phyloP scores from a whole-genome alignment of 441 rosid genomes.

The Caryocar brasiliense region DNA sequence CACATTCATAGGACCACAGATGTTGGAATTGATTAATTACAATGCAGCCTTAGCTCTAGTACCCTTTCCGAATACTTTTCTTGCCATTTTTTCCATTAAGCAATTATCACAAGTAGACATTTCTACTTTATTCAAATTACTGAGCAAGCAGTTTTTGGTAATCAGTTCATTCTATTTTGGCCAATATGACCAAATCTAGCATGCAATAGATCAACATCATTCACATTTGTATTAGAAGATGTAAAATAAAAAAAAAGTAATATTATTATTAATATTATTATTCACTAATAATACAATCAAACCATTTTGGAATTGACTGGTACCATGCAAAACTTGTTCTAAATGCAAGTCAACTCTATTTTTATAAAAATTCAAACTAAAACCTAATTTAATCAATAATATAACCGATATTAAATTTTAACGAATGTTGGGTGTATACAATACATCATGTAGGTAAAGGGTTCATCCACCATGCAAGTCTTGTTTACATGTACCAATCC shows the following conservation, averaged over 20 bases:
- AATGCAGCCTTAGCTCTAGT: background rate
- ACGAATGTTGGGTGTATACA: background rate
- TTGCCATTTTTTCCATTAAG: background rate
- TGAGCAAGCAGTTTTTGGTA: background rate
- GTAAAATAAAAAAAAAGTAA: background rate
- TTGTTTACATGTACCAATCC: background rate
- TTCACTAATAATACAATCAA: background rate
- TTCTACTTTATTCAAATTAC: background rate
- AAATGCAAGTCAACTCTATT: background rate
- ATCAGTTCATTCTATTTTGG: background rate
- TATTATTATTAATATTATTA: background rate
- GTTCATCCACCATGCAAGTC: background rate
- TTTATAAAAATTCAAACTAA: background rate
- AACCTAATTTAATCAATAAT: background rate
- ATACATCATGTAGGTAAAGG: background rate
- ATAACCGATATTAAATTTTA: background rate
- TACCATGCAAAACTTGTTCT: background rate
- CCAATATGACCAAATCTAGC: background rate
- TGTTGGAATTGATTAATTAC: background rate
- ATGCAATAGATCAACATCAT: background rate
- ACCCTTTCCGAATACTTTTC: background rate
- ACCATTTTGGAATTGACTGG: background rate
- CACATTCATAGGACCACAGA: conserved; percentile 3
- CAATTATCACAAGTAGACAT: background rate
- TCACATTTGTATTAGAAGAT: background rate